A percentile compares a stretch with the other conserved stretches of the same genome.
Conservation (phyloP, 768 basidiomycete genomes). For the Amanita muscaria region DNA sequence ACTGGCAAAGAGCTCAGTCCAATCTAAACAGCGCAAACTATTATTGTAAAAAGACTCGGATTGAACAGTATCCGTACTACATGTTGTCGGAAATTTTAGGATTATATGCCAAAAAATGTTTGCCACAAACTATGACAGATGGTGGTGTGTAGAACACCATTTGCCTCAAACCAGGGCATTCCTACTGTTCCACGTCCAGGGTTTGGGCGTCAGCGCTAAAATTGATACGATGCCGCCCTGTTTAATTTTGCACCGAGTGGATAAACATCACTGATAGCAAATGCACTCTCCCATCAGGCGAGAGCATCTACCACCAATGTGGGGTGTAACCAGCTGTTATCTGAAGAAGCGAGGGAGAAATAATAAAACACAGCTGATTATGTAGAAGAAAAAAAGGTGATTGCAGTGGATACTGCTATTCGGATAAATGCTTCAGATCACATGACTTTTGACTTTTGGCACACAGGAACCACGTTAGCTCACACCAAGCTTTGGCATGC, state of each 20-base stretch:
- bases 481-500: constrained; percentile 31
- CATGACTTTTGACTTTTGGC: neutral
- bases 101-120: constrained; percentile 13
- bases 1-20: constrained; percentile 6
- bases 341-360: constrained; percentile 1
- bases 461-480: neutral
- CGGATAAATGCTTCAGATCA: neutral
- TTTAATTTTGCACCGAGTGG: no score
- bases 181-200: constrained; percentile 22
- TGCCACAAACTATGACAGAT: constrained; percentile 53
- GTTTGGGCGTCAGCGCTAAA: neutral
- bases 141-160: constrained; percentile 40
- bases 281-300: no score
- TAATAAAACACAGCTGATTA: neutral
- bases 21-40: neutral
- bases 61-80: no score
- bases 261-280: no score
- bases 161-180: constrained; percentile 72
- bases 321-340: no score
- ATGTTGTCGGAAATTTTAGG: neutral
- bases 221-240: neutral
- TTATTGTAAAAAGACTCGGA: neutral
- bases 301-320: no score
- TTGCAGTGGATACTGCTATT: no score
- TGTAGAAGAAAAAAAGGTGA: no score